Evolutionary conservation across 495 filamentous ascomycete genomes (phyloP).

Genomic region (Penicillium paxilli): DNA sequence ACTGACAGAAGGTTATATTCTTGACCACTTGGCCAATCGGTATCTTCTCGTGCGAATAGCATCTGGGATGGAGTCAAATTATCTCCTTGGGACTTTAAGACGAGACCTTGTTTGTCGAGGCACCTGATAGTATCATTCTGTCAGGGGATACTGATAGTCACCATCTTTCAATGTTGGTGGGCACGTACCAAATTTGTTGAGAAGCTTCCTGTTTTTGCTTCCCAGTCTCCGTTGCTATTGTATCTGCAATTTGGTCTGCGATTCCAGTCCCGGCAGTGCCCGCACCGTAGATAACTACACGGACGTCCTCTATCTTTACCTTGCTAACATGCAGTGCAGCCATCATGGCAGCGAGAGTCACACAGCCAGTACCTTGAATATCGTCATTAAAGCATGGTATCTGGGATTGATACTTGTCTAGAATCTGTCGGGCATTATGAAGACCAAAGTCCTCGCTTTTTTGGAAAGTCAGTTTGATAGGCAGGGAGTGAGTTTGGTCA

Average conservation of each 20-base stretch:
- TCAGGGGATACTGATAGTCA: too few species aligned
- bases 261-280: conserved; percentile 87
- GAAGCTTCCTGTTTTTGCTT: conserved; percentile 72
- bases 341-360: conserved; percentile 80
- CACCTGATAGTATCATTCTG: conserved; percentile 52
- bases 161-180: too few species aligned
- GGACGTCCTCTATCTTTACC: conserved; percentile 63
- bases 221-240: conserved; percentile 66
- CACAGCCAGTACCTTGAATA: conserved; percentile 86
- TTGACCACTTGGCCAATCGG: conserved; percentile 61
- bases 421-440: conserved; percentile 60
- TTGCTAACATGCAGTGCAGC: conserved; percentile 69
- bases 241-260: conserved; percentile 79
- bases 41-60: conserved; percentile 63
- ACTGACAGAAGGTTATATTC: conserved; percentile 61
- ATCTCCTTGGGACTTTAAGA: conserved; percentile 61
- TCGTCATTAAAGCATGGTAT: conserved; percentile 92
- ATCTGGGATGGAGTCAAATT: conserved; percentile 65
- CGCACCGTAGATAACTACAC: conserved; percentile 75
- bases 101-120: conserved; percentile 80
- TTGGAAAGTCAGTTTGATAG: neutral
- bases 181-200: conserved; percentile 78
- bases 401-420: conserved; percentile 69
- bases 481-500: neutral
- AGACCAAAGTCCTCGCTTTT: conserved; percentile 60